These are phyloP conservation scores for Penicillium sp. DNA, from an alignment of 2,329 filamentous ascomycete species.

Conservation along the genomic window DNA sequence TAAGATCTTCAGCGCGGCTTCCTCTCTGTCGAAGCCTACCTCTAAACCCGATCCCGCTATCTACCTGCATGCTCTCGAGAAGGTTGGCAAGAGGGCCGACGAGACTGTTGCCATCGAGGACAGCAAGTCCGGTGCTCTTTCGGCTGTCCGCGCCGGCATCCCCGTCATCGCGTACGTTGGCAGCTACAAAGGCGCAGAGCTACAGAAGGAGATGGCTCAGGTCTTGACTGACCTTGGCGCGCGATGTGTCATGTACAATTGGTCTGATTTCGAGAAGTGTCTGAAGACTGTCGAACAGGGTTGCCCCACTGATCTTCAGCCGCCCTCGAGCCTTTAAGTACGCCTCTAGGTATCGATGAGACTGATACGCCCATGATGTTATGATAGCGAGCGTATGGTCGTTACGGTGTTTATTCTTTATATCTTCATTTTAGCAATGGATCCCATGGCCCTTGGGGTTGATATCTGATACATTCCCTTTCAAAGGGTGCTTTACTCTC, in stretches of 20 bases:
- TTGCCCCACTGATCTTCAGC: conserved; percentile 14
- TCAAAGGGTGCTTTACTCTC: background rate
- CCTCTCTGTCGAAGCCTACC: conserved; percentile 71
- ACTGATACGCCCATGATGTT: conserved; percentile 25
- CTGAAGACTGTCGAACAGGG: conserved; percentile 42
- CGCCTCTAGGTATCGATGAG: background rate
- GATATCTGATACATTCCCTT: background rate
- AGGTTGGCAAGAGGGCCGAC: conserved; percentile 64
- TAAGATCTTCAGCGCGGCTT: conserved; percentile 77
- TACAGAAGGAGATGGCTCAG: conserved; percentile 63
- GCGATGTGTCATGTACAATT: conserved; percentile 55
- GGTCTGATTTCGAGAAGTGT: conserved; percentile 45
- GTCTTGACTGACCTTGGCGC: conserved; percentile 60
- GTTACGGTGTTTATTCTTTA: conserved; percentile 22
- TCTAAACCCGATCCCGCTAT: conserved; percentile 89
- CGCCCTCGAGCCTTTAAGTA: conserved; percentile 19
- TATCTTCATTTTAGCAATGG: background rate
- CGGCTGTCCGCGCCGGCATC: conserved; percentile 72
- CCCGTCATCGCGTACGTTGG: conserved; percentile 82
- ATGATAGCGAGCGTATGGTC: conserved; percentile 35
- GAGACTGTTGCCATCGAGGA: conserved; percentile 84
- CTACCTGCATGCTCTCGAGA: conserved; percentile 73
- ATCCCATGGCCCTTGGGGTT: background rate
- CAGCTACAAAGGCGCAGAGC: conserved; percentile 60
- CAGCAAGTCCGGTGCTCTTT: conserved; percentile 77